Percentiles rank a stretch among this genome's conserved stretches.
phyloP scores from a whole-genome alignment of 805 yeast genomes.

The Blastobotrys terrestris region DNA sequence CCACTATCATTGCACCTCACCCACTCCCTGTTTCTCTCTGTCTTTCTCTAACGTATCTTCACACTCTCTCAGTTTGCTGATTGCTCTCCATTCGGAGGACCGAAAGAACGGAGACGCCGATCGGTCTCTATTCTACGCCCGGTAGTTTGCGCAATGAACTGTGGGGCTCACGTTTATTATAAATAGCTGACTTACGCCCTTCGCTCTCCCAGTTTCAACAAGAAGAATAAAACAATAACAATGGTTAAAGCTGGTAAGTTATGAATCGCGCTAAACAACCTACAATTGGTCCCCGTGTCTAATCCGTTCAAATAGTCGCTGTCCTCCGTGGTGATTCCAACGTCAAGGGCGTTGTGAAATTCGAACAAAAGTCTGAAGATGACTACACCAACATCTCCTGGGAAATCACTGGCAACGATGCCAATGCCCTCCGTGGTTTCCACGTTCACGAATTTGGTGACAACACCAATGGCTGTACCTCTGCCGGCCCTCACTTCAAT shows the following conservation, averaged over 20 bases:
- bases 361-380: constrained; percentile 73
- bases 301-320: constrained; percentile 53
- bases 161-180: background rate
- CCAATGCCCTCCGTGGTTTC: constrained; percentile 92
- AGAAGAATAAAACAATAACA: constrained; percentile 20
- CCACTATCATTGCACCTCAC: too few species aligned
- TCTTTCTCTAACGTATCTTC: too few species aligned
- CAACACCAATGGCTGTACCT: constrained; percentile 98
- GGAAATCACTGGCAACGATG: constrained; percentile 83
- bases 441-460: constrained; percentile 98
- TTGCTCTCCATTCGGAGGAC: too few species aligned
- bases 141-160: background rate
- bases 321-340: constrained; percentile 92
- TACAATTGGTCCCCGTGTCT: too few species aligned
- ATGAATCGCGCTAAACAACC: background rate
- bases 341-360: constrained; percentile 80
- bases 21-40: too few species aligned
- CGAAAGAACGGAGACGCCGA: background rate
- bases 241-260: constrained; percentile 65
- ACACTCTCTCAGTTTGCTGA: too few species aligned
- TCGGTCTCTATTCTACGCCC: background rate
- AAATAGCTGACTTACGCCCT: background rate
- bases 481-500: constrained; percentile 97
- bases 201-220: background rate
- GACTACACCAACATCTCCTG: constrained; percentile 82